Conservation (phyloP, 106 monocot species). For the Dioscorea dumetorum region DNA sequence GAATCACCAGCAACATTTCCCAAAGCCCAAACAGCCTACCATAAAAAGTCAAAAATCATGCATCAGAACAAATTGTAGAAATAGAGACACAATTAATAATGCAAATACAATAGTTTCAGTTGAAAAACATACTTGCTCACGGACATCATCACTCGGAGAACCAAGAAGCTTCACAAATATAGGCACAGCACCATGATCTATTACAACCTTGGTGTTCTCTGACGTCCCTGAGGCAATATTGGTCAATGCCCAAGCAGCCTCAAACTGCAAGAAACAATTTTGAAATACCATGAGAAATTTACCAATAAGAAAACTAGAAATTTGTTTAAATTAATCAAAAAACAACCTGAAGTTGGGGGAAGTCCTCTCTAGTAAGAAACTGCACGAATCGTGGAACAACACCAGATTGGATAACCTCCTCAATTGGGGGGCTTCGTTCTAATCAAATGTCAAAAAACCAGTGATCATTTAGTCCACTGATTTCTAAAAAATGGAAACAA, state of each 20-base stretch:
- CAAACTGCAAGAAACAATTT: slow-evolving; percentile 19
- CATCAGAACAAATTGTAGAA: background rate
- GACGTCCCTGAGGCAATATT: slow-evolving; percentile 49
- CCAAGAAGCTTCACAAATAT: slow-evolving; percentile 39
- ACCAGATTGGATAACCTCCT: slow-evolving; percentile 66
- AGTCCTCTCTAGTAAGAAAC: slow-evolving; percentile 65
- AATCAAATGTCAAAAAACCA: slow-evolving; percentile 2
- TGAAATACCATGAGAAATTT: too few relatives aligned
- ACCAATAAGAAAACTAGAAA: too few relatives aligned
- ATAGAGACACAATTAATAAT: too few relatives aligned
- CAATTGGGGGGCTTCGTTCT: slow-evolving; percentile 75
- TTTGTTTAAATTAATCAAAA: background rate
- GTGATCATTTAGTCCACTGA: too few relatives aligned
- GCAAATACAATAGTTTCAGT: too few relatives aligned
- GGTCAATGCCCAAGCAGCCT: slow-evolving; percentile 44
- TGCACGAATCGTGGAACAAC: slow-evolving; percentile 71
- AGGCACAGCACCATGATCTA: slow-evolving; percentile 47
- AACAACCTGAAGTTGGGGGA: slow-evolving; percentile 63
- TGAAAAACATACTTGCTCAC: slow-evolving; percentile 28
- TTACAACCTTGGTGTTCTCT: slow-evolving; percentile 46
- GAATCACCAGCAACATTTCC: slow-evolving; percentile 59
- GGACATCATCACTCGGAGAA: slow-evolving; percentile 42
- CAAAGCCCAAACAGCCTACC: slow-evolving; percentile 44
- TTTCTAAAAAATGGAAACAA: too few relatives aligned
- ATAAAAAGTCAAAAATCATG: background rate